Conservation (phyloP, 306 rosid genomes). For the Pyrus betulifolia region DNA sequence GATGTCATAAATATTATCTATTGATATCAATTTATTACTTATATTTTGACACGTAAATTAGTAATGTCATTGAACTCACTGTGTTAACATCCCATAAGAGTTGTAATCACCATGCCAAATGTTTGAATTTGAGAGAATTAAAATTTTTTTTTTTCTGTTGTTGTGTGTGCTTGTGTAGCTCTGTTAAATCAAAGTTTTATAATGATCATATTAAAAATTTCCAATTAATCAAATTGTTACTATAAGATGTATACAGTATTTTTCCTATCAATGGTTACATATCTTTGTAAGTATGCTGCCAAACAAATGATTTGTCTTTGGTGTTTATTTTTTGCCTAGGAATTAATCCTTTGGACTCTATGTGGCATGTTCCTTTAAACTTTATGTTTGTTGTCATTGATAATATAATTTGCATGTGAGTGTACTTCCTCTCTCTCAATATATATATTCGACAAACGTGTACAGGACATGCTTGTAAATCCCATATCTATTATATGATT, state of each 20-base stretch:
- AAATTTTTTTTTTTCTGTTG: background rate
- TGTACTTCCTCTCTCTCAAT: background rate
- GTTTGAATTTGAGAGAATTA: background rate
- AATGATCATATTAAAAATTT: background rate
- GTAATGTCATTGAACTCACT: background rate
- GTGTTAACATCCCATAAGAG: background rate
- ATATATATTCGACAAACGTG: background rate
- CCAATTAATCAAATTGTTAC: background rate
- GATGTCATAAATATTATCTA: too few species aligned
- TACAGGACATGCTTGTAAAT: background rate
- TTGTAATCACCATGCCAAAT: background rate
- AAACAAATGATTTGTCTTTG: background rate
- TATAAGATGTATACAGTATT: background rate
- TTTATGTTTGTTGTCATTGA: background rate
- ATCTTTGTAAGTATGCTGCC: background rate
- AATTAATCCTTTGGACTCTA: background rate
- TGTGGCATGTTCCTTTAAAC: background rate
- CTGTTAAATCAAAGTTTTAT: background rate
- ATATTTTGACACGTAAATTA: too few species aligned
- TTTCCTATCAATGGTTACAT: background rate
- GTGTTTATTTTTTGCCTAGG: background rate
- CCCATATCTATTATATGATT: background rate
- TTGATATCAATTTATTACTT: too few species aligned
- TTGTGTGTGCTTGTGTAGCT: background rate
- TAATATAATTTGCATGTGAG: slow-evolving; percentile 3